Evolutionary conservation across 75 land plant species (phyloP).

Genomic region (Selaginella tamariscina): DNA sequence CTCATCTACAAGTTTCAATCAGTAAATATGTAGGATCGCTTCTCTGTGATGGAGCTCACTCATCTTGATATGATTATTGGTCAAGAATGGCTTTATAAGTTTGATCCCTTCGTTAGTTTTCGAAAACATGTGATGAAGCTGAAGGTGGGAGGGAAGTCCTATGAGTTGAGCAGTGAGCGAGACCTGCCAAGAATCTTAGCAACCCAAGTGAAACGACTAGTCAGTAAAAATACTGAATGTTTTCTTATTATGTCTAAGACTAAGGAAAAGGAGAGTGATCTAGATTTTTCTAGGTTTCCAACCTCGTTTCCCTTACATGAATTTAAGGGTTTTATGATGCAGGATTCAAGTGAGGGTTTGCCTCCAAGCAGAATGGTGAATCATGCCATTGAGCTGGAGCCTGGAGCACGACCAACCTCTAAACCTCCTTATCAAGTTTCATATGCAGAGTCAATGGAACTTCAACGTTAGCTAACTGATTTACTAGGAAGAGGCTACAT

Average conservation of each 20-base stretch:
- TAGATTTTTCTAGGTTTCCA: conserved; percentile 2
- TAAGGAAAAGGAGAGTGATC: not conserved
- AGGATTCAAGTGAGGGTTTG: conserved; percentile 3
- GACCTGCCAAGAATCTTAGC: not conserved
- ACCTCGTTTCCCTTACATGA: not conserved
- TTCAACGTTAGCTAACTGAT: not conserved
- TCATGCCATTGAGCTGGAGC: conserved; percentile 10
- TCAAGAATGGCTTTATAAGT: not conserved
- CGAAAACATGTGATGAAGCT: not conserved
- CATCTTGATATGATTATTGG: not conserved
- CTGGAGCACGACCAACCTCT: not conserved
- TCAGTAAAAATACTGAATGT: not conserved
- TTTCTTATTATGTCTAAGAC: not conserved
- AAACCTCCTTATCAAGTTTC: not conserved
- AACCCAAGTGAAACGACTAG: not conserved
- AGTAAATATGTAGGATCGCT: too few relatives aligned
- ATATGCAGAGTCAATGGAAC: not conserved
- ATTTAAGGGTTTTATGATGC: conserved; percentile 1
- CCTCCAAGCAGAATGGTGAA: not conserved
- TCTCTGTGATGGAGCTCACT: not conserved
- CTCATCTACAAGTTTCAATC: too few relatives aligned
- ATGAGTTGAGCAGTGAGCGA: not conserved
- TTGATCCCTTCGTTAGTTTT: not conserved
- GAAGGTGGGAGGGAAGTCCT: not conserved
- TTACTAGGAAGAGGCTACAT: not conserved